Evolutionary conservation across 768 basidiomycete species (phyloP), one percentile per base, ranked within the genome.

Genomic region (Tephrocybe sp.): DNA sequence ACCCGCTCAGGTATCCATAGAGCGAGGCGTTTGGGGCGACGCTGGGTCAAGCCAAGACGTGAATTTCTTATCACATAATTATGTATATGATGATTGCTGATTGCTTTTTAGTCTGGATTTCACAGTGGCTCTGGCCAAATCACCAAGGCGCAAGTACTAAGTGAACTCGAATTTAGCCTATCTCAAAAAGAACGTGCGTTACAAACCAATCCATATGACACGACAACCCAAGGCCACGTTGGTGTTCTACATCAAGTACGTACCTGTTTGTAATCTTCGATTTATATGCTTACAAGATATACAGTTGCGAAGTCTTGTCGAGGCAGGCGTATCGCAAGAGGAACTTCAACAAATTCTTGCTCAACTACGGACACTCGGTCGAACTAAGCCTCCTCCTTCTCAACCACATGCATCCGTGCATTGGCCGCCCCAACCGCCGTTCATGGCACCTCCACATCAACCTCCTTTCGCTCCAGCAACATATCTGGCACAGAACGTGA

Each of bases 141-240:
- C 25, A 83, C 86, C 7, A 85, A 85, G 64, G 73, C 81, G 1
- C 89, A 91, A 66, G 93, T 95, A 4, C 73, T 92, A 4, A 83
- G 83, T 42, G 90, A 93, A 64, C 73, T 94, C 3, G 86, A 94
- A 54, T 89, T 87, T 38, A 85, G 86, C 7, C 74, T 94, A 24
- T 79, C 84, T 40, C 84, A 89, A 61, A 91, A 92, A 64, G 86
- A 93, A 59, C 82, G 88, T 6, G 72, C 75, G 10, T 56, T 89
- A 2, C 87, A 88, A 57, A 55, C 71, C 1, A 91, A 91, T 54
- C 88, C 85, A 0, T 86, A 84, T 62, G 92, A 98, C 60, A 60
- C 71, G 13, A 64, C 72, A 9, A 74, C 86, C 1, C 79, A 82
- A 51, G 82, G 77, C 47, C 92, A 97, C 53, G 76, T 97, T 8